Base-by-base conservation (phyloP, 2,329 filamentous ascomycete genomes). In the Purpureocillium lavendulum region DNA sequence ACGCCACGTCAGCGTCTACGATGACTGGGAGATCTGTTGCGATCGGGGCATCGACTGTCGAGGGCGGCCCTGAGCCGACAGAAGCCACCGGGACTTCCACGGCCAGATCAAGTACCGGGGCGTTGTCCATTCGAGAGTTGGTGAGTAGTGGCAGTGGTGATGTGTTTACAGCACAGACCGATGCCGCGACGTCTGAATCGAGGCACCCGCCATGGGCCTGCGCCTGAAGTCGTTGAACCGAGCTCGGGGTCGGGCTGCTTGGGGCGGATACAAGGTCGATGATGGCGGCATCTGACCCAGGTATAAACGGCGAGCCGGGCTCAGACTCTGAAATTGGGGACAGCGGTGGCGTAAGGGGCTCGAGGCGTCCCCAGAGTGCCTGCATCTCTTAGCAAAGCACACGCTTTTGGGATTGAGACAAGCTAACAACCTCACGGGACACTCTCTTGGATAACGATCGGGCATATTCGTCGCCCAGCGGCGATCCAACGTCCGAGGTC, bases 231-330 rank as follows among this genome's bases (percentile, higher is more conserved):
- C 38, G 34, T 9, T 39, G 18, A 33, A 40, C 34, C 1, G 31
- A 16, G 1, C 18, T 4, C 4, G 41, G 35, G 7, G 34, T n/a
- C 3, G 57, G 55, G 16, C 47, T 62, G 12, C 33, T 43, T 11
- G 60, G 55, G 2, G 59, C 58, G 0, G 58, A 59, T 21, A 53
- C 53, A 1, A 57, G 39, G 29, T 58, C 53, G 3, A 64, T 50
- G 4, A 48, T 13, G 6, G 48, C 43, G 17, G 42, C 42, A 1
- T 44, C 40, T 1, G 37, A 30, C 7, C 41, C 32, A 1, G 53
- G 57, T n/a, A 55, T 21, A 36, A 51, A 57, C 1, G 40, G 37
- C 7, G 38, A 40, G 13, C 39, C 4, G 7, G 48, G 39, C 2
- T 51, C 48, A 4, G 49, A 51, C 2, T 10, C 10, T 5, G 21